Percentiles rank a stretch among this genome's conserved stretches.
Conservation (phyloP, 1,284 basidiomycete genomes). For the Apiotrichum domesticum region DNA sequence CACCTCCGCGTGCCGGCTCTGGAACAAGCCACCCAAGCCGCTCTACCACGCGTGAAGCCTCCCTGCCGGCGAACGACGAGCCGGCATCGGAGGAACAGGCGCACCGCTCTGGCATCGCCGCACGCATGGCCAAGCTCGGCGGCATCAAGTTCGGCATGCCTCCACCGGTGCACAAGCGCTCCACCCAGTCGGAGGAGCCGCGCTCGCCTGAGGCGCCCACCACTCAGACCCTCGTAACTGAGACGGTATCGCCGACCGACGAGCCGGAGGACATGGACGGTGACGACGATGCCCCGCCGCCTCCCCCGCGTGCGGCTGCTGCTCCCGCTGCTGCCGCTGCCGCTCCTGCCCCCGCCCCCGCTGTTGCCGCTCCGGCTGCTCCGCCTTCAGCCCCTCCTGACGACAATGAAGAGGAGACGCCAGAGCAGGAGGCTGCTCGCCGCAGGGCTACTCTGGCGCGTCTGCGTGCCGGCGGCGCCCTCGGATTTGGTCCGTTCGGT, state of each 20-base stretch:
- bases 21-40: conserved; percentile 4
- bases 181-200: conserved; percentile 6
- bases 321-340: background rate
- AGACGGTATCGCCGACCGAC: conserved; percentile 2
- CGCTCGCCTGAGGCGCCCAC: background rate
- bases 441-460: conserved; percentile 42
- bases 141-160: conserved; percentile 70
- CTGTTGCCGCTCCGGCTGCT: background rate
- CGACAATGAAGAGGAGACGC: conserved; percentile 32
- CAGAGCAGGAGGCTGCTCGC: conserved; percentile 43
- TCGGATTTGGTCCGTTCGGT: conserved; percentile 44
- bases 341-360: background rate
- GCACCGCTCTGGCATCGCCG: conserved; percentile 72
- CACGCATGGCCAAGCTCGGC: conserved; percentile 80
- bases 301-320: background rate
- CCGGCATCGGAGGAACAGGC: conserved; percentile 56
- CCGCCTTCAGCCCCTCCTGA: background rate
- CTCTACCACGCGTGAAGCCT: background rate
- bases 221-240: background rate
- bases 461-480: conserved; percentile 41
- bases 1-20: background rate
- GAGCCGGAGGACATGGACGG: conserved; percentile 6
- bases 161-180: conserved; percentile 31
- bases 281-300: conserved; percentile 1
- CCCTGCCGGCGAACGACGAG: background rate